Percentiles rank a stretch among this genome's conserved stretches.
Conservation (phyloP, 2,329 filamentous ascomycete genomes). For the Aspergillus sp. region DNA sequence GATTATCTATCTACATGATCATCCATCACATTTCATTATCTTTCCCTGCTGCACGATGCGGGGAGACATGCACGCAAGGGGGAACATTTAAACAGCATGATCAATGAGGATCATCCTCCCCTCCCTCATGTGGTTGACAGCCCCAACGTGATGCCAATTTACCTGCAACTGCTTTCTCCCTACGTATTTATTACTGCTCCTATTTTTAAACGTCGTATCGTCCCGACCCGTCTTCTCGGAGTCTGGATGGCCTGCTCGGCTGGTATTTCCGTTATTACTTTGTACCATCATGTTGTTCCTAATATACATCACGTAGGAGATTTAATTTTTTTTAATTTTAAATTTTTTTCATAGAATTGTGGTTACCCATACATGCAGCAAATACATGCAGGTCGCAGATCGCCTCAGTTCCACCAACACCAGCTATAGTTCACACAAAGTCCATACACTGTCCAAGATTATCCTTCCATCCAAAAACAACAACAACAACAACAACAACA, state of each 20-base stretch:
- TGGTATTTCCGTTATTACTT: neutral
- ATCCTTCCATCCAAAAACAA: neutral
- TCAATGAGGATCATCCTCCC: neutral
- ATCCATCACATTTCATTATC: too few relatives aligned
- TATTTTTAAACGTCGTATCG: neutral
- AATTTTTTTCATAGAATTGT: neutral
- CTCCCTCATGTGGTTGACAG: neutral
- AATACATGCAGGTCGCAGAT: slow-evolving; percentile 17
- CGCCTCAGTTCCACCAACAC: slow-evolving; percentile 18
- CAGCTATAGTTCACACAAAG: slow-evolving; percentile 16
- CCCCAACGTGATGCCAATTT: neutral
- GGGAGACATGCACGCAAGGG: neutral
- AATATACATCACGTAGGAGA: too few relatives aligned
- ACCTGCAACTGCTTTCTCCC: neutral
- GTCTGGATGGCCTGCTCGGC: neutral
- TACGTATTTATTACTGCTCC: neutral
- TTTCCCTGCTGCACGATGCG: neutral
- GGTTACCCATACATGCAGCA: slow-evolving; percentile 9
- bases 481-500: neutral
- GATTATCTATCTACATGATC: too few relatives aligned
- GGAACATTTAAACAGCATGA: neutral
- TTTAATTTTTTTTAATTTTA: too few relatives aligned
- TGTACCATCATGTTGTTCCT: too few relatives aligned
- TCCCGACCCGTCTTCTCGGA: neutral
- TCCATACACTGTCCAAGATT: neutral